Evolutionary conservation across 2,329 filamentous ascomycete species (phyloP).

Genomic region (Trichothecium sympodiale): DNA sequence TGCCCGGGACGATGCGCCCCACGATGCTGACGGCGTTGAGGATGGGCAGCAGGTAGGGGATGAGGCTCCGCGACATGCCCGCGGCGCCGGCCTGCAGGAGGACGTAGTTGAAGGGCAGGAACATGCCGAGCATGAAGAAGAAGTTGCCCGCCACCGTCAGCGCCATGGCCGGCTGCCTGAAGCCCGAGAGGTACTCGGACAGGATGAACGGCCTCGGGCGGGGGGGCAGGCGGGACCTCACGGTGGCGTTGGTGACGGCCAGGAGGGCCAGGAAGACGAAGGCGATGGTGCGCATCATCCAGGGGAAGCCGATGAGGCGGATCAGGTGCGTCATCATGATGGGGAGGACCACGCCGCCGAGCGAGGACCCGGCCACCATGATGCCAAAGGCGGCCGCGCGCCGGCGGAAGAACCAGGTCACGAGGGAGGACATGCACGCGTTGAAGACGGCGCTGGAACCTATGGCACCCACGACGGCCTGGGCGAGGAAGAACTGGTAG

Average conservation of each 20-base stretch:
- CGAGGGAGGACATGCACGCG: conserved; percentile 26
- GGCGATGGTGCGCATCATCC: conserved; percentile 35
- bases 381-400: conserved; percentile 43
- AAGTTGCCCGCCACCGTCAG: conserved; percentile 35
- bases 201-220: conserved; percentile 32
- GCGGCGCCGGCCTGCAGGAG: conserved; percentile 33
- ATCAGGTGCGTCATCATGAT: conserved; percentile 49
- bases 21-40: conserved; percentile 44
- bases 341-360: conserved; percentile 47
- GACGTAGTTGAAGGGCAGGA: conserved; percentile 43
- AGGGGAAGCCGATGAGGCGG: conserved; percentile 30
- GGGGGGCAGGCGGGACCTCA: conserved; percentile 31
- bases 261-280: conserved; percentile 32
- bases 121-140: conserved; percentile 45
- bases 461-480: conserved; percentile 27
- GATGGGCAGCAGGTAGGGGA: conserved; percentile 41
- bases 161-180: conserved; percentile 33
- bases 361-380: conserved; percentile 38
- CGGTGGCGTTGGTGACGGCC: conserved; percentile 21
- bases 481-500: conserved; percentile 33
- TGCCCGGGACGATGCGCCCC: conserved; percentile 39
- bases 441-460: conserved; percentile 33
- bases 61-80: conserved; percentile 28
- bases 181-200: conserved; percentile 31
- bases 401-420: conserved; percentile 40